Conservation (phyloP, 2,329 filamentous ascomycete species). For the Monosporascus sp. region DNA sequence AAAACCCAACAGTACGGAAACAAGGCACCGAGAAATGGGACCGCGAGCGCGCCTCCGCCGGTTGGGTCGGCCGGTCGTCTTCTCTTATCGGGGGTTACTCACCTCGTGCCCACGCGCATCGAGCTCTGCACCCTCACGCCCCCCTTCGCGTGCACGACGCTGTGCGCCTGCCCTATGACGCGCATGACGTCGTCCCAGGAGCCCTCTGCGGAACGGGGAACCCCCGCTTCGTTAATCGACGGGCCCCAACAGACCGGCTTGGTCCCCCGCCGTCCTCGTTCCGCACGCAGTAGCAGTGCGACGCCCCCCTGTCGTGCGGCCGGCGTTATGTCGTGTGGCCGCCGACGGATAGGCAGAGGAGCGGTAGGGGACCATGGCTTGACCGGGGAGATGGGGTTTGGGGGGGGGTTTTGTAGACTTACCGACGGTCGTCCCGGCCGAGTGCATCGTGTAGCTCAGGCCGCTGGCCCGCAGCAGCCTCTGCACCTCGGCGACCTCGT, state of each 20-base stretch:
- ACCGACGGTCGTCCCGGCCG: slow-evolving; percentile 90
- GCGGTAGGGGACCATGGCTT: neutral
- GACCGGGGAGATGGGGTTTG: neutral
- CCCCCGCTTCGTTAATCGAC: too few relatives aligned
- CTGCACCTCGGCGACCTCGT: slow-evolving; percentile 86
- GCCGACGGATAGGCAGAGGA: neutral
- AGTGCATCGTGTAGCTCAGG: slow-evolving; percentile 83
- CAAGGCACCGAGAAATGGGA: too few relatives aligned
- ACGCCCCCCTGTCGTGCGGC: too few relatives aligned
- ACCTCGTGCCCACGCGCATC: slow-evolving; percentile 79
- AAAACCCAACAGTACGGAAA: neutral
- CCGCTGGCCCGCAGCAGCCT: slow-evolving; percentile 75
- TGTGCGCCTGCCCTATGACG: slow-evolving; percentile 81
- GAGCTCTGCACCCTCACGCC: slow-evolving; percentile 80
- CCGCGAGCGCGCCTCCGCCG: too few relatives aligned
- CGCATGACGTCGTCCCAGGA: slow-evolving; percentile 84
- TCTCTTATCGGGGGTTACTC: slow-evolving; percentile 22
- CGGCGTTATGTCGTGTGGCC: too few relatives aligned
- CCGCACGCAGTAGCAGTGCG: too few relatives aligned
- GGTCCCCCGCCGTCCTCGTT: too few relatives aligned
- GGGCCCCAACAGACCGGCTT: too few relatives aligned
- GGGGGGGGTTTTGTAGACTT: slow-evolving; percentile 28
- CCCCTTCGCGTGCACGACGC: slow-evolving; percentile 69
- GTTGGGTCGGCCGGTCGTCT: too few relatives aligned
- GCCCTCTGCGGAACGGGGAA: slow-evolving; percentile 63